phyloP scores from a whole-genome alignment of 768 basidiomycete species.

The Punctularia strigosozonata region DNA sequence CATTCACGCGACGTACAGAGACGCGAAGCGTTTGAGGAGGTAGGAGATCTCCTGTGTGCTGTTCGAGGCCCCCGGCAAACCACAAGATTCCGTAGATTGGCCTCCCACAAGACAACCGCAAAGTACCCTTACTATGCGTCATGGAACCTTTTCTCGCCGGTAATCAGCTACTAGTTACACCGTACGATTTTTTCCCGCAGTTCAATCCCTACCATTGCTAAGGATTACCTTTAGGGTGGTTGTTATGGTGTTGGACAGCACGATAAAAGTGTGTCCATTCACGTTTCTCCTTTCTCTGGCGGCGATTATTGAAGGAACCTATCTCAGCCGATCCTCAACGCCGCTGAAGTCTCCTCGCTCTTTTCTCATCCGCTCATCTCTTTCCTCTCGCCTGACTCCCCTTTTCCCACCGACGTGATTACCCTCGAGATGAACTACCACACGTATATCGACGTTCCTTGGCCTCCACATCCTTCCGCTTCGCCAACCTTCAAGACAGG shows the following conservation, averaged over 20 bases:
- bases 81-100: constrained; percentile 49
- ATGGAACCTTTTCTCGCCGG: constrained; percentile 73
- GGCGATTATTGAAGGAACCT: too few species aligned
- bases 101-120: constrained; percentile 56
- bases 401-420: constrained; percentile 43
- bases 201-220: background rate
- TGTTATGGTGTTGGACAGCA: constrained; percentile 72
- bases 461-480: constrained; percentile 25
- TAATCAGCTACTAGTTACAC: constrained; percentile 66
- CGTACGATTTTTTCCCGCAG: constrained; percentile 39
- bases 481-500: background rate
- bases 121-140: constrained; percentile 65
- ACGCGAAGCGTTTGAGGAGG: constrained; percentile 88
- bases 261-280: constrained; percentile 43
- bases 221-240: constrained; percentile 46
- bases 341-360: constrained; percentile 64
- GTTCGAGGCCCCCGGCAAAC: background rate
- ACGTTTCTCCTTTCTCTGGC: background rate
- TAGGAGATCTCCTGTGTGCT: constrained; percentile 16
- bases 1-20: constrained; percentile 31
- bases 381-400: constrained; percentile 52
- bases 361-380: constrained; percentile 79
- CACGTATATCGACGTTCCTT: constrained; percentile 42
- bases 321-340: constrained; percentile 65
- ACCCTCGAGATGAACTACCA: constrained; percentile 52